phyloP scores from a whole-genome alignment of 1,284 basidiomycete species.

The Boletus semigastroideus region DNA sequence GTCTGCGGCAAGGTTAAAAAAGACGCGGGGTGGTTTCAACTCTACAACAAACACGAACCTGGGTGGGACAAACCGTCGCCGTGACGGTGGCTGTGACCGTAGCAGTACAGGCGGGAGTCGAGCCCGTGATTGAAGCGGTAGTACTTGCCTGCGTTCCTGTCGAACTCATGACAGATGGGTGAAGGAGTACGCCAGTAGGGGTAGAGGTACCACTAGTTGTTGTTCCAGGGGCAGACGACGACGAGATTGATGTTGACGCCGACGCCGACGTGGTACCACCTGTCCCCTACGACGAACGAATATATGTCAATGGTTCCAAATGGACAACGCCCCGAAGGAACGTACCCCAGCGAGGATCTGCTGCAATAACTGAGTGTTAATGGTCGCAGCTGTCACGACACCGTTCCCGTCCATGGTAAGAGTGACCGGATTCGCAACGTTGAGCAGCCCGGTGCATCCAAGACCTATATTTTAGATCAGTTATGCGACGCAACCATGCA shows the following conservation, averaged over 20 bases:
- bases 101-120: background rate
- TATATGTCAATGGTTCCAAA: background rate
- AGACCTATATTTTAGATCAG: conserved; percentile 19
- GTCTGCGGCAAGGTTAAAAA: conserved; percentile 4
- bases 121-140: background rate
- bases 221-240: background rate
- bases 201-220: background rate
- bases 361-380: conserved; percentile 22
- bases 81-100: conserved; percentile 14
- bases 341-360: conserved; percentile 19
- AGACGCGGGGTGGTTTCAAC: background rate
- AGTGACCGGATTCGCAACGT: conserved; percentile 22
- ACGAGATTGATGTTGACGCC: background rate
- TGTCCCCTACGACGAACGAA: background rate
- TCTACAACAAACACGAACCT: conserved; percentile 1
- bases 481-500: background rate
- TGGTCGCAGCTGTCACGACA: conserved; percentile 25
- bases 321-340: background rate
- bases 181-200: conserved; percentile 10
- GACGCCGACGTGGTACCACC: background rate
- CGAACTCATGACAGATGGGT: background rate
- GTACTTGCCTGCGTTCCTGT: background rate
- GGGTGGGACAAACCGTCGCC: conserved; percentile 9
- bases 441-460: conserved; percentile 20
- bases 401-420: conserved; percentile 28